These are phyloP conservation scores for Hirsutella rhossiliensis DNA, from an alignment of 2,329 filamentous ascomycete species.

Conservation along the genomic window DNA sequence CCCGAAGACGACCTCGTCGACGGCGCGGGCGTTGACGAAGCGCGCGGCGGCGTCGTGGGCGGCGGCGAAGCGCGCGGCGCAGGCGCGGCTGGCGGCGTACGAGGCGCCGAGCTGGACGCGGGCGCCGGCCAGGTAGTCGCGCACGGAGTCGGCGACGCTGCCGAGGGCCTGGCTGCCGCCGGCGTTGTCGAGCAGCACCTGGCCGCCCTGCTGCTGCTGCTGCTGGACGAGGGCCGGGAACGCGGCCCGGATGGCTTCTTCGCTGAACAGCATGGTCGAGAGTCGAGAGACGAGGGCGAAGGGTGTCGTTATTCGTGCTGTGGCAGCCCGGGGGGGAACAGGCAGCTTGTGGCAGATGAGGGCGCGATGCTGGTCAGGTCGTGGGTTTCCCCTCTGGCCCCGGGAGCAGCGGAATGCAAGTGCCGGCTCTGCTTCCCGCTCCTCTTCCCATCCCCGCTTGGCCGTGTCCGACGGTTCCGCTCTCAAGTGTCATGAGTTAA, in stretches of 20 bases:
- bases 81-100: conserved; percentile 47
- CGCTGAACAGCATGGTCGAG: background rate
- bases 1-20: conserved; percentile 60
- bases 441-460: no score
- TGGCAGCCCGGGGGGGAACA: no score
- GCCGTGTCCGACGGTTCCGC: no score
- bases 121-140: conserved; percentile 50
- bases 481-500: no score
- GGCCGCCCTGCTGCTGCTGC: conserved; percentile 31
- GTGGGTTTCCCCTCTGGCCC: no score
- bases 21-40: conserved; percentile 54
- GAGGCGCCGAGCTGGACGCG: conserved; percentile 69
- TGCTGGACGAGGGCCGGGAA: conserved; percentile 49
- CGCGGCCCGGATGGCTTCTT: conserved; percentile 25
- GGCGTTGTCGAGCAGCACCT: conserved; percentile 69
- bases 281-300: background rate
- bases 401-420: no score
- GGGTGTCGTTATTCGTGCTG: no score
- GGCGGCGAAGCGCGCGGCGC: conserved; percentile 45
- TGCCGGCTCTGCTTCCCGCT: no score
- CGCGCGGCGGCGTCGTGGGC: conserved; percentile 54
- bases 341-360: no score
- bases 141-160: conserved; percentile 53
- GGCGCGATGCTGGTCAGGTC: no score
- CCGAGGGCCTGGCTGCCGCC: conserved; percentile 62